Base-by-base conservation (phyloP, 2,329 filamentous ascomycete genomes). In the Epichloe baconii region DNA sequence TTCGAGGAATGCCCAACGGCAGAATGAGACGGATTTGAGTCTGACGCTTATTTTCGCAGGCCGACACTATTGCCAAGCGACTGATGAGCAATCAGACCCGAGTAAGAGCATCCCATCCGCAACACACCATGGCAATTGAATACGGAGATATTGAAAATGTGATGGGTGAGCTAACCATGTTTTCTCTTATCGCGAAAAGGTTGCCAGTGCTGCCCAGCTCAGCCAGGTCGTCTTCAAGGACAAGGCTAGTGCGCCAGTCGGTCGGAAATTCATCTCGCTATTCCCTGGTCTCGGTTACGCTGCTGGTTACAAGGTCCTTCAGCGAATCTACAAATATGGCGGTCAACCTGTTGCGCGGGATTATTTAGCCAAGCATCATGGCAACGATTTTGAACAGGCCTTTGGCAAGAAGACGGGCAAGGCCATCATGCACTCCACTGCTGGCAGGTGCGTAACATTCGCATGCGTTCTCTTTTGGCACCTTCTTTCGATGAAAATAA, bases 391-490 rank as follows among this genome's bases (percentile, higher is more conserved):
- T 66, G 91, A 97, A 69, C 73, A 76, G 59, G 80, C 88, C 11
- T 98, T 98, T 64, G 93, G 93, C 65, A 90, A 90, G 74, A 94
- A 95, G 71, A 96, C 88, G 38, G 93, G 93, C 69, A 97, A 98
- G 78, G 91, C 93, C 14, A 89, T 98, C 62, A 86, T 98, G 86
- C 88, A 95, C 73, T 95, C 93, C 21, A 94, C 88, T 48, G 93
- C 93, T 56, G 93, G 93, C 75, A 88, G 84, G 83, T 88, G 68
- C 62, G 71, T 49, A 12, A 10, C 34, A 31, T 15, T 31, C 17
- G n/a, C 56, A 49, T 26, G 17, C 23, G 45, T 31, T 37, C 4
- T 15, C 10, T 23, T 3, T 10, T 23, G 17, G 4, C 7, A 42
- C 5, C 47, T 37, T 41, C 17, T 37, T 15, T 15, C 1, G 19